Evolutionary conservation across 1,284 basidiomycete species (phyloP), one percentile per base, ranked within the genome.

Genomic region (Fomitopsis schrenkii): DNA sequence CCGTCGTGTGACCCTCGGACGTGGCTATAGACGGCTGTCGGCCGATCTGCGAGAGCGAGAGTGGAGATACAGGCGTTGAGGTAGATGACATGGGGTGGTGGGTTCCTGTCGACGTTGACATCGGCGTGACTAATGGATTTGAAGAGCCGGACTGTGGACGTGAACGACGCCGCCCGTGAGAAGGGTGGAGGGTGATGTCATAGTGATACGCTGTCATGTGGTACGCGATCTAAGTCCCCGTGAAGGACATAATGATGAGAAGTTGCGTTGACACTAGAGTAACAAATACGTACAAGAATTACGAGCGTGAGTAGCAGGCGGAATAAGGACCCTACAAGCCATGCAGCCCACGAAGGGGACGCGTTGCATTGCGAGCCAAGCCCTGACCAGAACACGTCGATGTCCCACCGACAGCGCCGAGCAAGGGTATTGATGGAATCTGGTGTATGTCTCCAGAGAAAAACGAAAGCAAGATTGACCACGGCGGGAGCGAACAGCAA

Each of bases 301-400:
- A 73, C 64, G 38, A 76, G 62, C 1, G 87, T 89, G 26, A 87
- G 57, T 12, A 78, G 66, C 33, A 88, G 70, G 38, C 88, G 82
- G 53, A 83, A 62, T 46, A 80, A 65, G 0, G 83, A 77, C 9
- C 84, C 76, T 48, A 74, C 74, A 22, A 87, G 67, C 86, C 86
- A 90, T 14, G 74, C 72, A 2, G 76, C 72, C 79, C 83, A 86
- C 2, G 77, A 71, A 15, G 68, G 63, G 0, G 55, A 55, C 17
- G 55, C 7, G 9, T 53, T 59, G 57, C 80, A 80, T 30, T 66
- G 66, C 9, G 64, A 62, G 22, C 71, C 72, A 1, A 68, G 64
- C 17, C 71, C 73, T 7, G 83, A 80, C 88, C 88, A 91, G 4
- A 84, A 73, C 46, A 86, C 76, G 68, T 91, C 88, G 53, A 90